A percentile compares a stretch with the other conserved stretches of the same genome.
Evolutionary conservation across 805 yeast genomes (phyloP).

Genomic region (Candida ulmi): DNA sequence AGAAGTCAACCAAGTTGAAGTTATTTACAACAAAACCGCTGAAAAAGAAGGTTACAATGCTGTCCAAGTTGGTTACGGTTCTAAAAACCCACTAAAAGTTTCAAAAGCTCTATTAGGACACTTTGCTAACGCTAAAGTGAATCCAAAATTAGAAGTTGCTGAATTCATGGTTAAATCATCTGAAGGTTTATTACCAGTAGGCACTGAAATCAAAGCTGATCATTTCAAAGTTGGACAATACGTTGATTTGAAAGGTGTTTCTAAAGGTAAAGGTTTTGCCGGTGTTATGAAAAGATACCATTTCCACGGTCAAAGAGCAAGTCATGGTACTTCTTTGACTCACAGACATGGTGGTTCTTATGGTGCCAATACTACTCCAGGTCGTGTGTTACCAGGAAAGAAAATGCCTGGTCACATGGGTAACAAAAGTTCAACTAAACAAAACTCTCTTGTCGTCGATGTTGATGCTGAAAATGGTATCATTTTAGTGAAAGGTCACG

Average conservation of each 20-base stretch:
- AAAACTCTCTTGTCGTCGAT: constrained; percentile 71
- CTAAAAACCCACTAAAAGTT: constrained; percentile 55
- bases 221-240: constrained; percentile 78
- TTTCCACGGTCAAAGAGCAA: constrained; percentile 81
- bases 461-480: constrained; percentile 79
- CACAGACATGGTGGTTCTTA: constrained; percentile 97
- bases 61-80: constrained; percentile 82
- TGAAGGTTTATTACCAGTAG: constrained; percentile 64
- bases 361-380: constrained; percentile 94
- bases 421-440: constrained; percentile 62
- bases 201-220: constrained; percentile 75
- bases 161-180: constrained; percentile 78
- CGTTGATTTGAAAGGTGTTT: constrained; percentile 72
- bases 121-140: constrained; percentile 70
- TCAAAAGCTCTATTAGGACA: constrained; percentile 67
- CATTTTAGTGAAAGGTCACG: constrained; percentile 79
- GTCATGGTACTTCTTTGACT: constrained; percentile 92
- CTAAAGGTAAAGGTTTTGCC: constrained; percentile 94
- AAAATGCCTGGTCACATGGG: constrained; percentile 99
- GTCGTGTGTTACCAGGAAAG: constrained; percentile 92
- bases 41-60: constrained; percentile 79
- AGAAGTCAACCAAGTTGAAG: constrained; percentile 86
- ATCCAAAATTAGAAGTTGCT: constrained; percentile 70
- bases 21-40: constrained; percentile 61
- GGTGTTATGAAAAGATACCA: constrained; percentile 98